phyloP scores from a whole-genome alignment of 768 basidiomycete species.

The Serendipita sp. region DNA sequence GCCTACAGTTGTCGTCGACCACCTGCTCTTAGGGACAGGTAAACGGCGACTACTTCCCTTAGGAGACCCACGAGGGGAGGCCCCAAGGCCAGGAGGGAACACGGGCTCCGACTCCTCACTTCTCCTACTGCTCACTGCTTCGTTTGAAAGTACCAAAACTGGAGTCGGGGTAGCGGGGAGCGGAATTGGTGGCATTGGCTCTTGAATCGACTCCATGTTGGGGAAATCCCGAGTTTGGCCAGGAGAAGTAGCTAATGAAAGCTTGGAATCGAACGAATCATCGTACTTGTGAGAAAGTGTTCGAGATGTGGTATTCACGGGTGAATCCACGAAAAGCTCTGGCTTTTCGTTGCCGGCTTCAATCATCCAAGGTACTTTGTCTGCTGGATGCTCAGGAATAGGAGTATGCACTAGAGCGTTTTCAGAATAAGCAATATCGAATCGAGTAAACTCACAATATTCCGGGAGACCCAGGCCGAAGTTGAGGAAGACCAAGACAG shows the following conservation, averaged over 20 bases:
- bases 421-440: neutral
- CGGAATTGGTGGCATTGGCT: neutral
- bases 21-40: neutral
- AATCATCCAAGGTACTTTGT: constrained; percentile 3
- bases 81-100: neutral
- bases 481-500: neutral
- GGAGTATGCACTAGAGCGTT: neutral
- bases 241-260: neutral
- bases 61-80: neutral
- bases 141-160: neutral
- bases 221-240: neutral
- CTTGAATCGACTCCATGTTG: neutral
- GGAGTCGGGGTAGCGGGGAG: neutral
- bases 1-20: neutral
- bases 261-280: neutral
- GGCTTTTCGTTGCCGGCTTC: no score
- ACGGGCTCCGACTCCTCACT: neutral
- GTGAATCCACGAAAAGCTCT: no score
- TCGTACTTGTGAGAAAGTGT: no score
- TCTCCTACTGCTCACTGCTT: neutral
- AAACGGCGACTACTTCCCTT: neutral
- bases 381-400: neutral
- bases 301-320: no score
- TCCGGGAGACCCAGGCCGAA: neutral
- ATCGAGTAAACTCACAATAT: neutral